Conservation (phyloP, 176 grass and related monocot genomes). For the Ensete glaucum region DNA sequence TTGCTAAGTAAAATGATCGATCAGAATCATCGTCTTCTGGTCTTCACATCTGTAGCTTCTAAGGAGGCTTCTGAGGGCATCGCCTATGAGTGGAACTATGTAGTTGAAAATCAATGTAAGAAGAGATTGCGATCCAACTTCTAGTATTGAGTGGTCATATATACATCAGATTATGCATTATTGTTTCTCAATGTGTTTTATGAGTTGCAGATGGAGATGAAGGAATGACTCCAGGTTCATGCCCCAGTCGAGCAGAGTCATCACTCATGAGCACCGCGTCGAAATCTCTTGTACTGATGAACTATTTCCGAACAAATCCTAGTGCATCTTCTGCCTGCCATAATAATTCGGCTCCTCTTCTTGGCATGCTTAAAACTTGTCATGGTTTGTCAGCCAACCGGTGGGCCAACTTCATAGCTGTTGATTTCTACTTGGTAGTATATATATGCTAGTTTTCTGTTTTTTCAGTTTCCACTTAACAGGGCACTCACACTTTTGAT, state of each 20-base stretch:
- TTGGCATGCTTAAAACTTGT: constrained; percentile 77
- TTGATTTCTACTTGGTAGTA: constrained; percentile 77
- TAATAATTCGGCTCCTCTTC: constrained; percentile 57
- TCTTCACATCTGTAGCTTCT: constrained; percentile 65
- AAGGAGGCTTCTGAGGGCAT: constrained; percentile 43
- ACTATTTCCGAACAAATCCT: constrained; percentile 74
- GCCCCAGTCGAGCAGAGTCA: constrained; percentile 43
- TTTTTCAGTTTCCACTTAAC: not conserved
- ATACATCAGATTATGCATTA: not conserved
- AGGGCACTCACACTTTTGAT: not conserved
- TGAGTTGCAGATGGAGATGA: constrained; percentile 43
- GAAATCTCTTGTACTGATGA: constrained; percentile 64
- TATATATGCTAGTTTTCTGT: constrained; percentile 13
- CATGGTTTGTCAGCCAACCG: constrained; percentile 59
- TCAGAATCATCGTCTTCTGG: constrained; percentile 39
- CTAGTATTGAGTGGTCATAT: not conserved
- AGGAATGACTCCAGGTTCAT: constrained; percentile 29
- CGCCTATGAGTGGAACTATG: constrained; percentile 54
- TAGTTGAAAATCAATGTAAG: constrained; percentile 70
- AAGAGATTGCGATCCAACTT: not conserved
- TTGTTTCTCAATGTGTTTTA: not conserved
- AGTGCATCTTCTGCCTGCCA: constrained; percentile 30
- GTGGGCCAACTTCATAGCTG: constrained; percentile 89
- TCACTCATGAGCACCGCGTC: constrained; percentile 37
- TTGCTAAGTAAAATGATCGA: constrained; percentile 58